A percentile compares a stretch with the other conserved stretches of the same genome.
phyloP scores from a whole-genome alignment of 352 stramenopile species.

The Halophytophthora batemanensis region DNA sequence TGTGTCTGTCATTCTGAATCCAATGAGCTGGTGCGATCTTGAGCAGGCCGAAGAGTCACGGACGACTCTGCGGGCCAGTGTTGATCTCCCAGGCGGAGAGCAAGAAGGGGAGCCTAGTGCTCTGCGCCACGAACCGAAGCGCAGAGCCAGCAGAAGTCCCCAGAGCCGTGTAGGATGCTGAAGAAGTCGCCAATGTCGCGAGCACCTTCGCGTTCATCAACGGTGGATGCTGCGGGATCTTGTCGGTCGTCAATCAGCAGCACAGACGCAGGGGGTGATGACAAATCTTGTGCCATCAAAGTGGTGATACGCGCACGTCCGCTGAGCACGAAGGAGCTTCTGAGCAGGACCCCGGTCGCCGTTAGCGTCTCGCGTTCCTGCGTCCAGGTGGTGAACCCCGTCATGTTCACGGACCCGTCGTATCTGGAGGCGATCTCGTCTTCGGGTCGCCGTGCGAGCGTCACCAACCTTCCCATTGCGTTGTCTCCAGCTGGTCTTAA shows the following conservation, averaged over 20 bases:
- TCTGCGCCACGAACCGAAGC: no score
- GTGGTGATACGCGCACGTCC: conserved; percentile 74
- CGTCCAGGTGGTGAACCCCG: conserved; percentile 65
- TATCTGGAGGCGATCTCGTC: conserved; percentile 41
- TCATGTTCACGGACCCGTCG: conserved; percentile 52
- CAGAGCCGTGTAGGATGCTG: conserved; percentile 2
- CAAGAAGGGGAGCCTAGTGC: background rate
- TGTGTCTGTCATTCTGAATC: background rate
- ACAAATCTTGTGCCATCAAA: conserved; percentile 54
- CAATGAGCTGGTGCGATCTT: background rate
- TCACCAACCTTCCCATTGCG: conserved; percentile 15
- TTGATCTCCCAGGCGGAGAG: background rate
- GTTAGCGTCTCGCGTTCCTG: conserved; percentile 43
- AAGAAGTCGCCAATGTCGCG: conserved; percentile 15
- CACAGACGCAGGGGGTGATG: conserved; percentile 7
- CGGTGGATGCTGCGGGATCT: background rate
- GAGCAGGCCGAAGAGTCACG: background rate
- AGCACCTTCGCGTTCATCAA: background rate
- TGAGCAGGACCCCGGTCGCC: conserved; percentile 45
- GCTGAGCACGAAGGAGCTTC: conserved; percentile 52
- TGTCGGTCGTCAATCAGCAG: background rate
- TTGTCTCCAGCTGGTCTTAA: conserved; percentile 29
- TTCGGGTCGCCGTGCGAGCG: background rate
- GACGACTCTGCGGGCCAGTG: background rate
- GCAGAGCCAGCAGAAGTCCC: no score